Evolutionary conservation across 129 eudicot species (phyloP), one percentile per base, ranked within the genome.

Genomic region (Lactuca saligna): DNA sequence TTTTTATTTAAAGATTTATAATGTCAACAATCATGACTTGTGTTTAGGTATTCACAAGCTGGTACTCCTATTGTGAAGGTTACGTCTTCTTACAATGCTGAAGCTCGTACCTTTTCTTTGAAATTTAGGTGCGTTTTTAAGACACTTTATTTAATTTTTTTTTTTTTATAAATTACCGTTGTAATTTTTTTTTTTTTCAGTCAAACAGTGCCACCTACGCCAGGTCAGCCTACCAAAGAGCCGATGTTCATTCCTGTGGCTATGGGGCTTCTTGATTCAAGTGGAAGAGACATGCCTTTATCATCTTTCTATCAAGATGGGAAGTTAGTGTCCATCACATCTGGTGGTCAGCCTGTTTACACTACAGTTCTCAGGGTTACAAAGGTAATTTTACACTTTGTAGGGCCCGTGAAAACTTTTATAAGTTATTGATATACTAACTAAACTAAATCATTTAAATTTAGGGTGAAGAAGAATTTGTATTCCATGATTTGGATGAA

Each of bases 161-260:
- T 29, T 0, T 73, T 17, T 41, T 5, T 13, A 39, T 20, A 34
- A 66, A 33, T 62, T 14, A 65, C 59, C 42, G 17, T 4, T 54
- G 6, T 31, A 3, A 31, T 33, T 4, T 54, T 15, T 60, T 25
- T 25, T 11, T 32, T 66, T 17, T 42, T 62, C 78, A 93, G 99
- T 72, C 99, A 93, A 87, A 93, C 83, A 51, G 88, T 89, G 34
- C 99, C 99, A 6, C 70, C 97, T 58, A 89, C 99, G 58, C 97
- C 99, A 15, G 97, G 99, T 17, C 99, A 93, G 74, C 87, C 87
- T 1, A 72, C 69, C 11, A 93, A 93, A 75, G 97, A 93, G 59
- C 93, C 97, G 16, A 93, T 93, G 99, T 93, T 93, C 35, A 93
- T 93, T 82, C 98, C 98, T 13, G 90, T 93, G 25, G 79, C 96